Base-by-base conservation (phyloP, 305 asterid species). In the Caryopteris hybrid region DNA sequence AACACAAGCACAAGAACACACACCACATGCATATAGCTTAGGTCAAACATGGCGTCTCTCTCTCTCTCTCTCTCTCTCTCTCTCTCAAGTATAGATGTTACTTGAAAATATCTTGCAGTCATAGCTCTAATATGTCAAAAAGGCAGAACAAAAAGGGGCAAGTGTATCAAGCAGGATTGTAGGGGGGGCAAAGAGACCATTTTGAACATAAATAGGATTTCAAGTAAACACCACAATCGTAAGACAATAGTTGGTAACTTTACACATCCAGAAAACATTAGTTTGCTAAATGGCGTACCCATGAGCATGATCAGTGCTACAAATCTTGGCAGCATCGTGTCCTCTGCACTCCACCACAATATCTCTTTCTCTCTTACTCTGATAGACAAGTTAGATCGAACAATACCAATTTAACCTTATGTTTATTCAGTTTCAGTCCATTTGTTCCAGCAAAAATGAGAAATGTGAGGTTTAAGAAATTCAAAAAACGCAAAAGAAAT, bases 281-380 rank as follows among this genome's bases (percentile, higher is more conserved):
- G 17, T 6, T 42, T 31, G 25, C n/a, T 38, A 64, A 36, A 70
- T n/a, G 68, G 72, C 79, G 75, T 81, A 95, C 98, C 98, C 99
- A 51, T 95, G 99, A 78, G 97, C 99, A 77, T 91, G 96, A 31
- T 95, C 91, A 18, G 88, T 76, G 71, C 79, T 86, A 25, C 81
- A 58, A 48, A 95, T 85, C 82, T 91, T 84, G 69, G 99, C 97
- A 22, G 98, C 98, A 84, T 95, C 99, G 68, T 91, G 99, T 56
- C 99, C 99, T 88, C 85, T 86, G 84, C 98, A 91, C 57, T 95
- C 97, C 74, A 94, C 98, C 68, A 94, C 84, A 2, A 91, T 67
- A 45, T 82, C 88, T 74, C 78, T 81, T 74, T 91, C 96, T 75
- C 69, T 84, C 79, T 79, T 85, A 56, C 80, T 86, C 98, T 94